phyloP scores from a whole-genome alignment of 176 grass and related monocot species.

The Alloteropsis semialata region DNA sequence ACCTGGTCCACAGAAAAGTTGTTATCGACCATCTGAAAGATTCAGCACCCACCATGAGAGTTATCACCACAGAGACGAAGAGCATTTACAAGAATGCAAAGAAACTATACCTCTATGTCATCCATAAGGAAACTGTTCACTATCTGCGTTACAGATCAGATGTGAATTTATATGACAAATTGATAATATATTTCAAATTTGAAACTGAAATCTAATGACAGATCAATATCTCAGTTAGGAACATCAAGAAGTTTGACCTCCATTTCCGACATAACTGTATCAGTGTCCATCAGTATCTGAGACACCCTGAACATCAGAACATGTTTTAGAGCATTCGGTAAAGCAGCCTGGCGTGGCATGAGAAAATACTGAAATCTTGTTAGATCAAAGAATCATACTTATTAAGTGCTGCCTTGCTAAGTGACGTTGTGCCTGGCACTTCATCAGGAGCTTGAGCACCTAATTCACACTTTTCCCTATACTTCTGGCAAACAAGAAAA shows the following conservation, averaged over 20 bases:
- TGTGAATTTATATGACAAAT: neutral
- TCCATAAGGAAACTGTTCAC: constrained; percentile 24
- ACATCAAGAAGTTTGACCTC: constrained; percentile 19
- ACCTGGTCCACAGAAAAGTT: neutral
- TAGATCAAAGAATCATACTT: neutral
- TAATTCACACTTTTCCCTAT: constrained; percentile 26
- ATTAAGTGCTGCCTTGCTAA: constrained; percentile 6
- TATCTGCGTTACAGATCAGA: constrained; percentile 2
- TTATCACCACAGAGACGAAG: neutral
- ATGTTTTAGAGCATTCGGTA: neutral
- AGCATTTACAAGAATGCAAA: neutral
- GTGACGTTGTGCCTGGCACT: neutral
- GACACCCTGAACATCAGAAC: constrained; percentile 16
- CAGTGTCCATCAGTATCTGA: constrained; percentile 3
- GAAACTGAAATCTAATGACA: neutral
- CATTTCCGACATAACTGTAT: constrained; percentile 4
- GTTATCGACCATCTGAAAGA: constrained; percentile 30
- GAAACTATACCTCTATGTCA: constrained; percentile 34
- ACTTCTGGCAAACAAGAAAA: constrained; percentile 19
- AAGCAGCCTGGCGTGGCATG: neutral
- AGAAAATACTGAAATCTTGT: neutral
- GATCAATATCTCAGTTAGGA: neutral
- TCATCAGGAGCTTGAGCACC: neutral
- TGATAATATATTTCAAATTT: neutral
- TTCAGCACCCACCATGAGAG: neutral